These are phyloP conservation scores for Auricularia sp. DNA, from an alignment of 768 basidiomycete genomes.

Conservation along the genomic window DNA sequence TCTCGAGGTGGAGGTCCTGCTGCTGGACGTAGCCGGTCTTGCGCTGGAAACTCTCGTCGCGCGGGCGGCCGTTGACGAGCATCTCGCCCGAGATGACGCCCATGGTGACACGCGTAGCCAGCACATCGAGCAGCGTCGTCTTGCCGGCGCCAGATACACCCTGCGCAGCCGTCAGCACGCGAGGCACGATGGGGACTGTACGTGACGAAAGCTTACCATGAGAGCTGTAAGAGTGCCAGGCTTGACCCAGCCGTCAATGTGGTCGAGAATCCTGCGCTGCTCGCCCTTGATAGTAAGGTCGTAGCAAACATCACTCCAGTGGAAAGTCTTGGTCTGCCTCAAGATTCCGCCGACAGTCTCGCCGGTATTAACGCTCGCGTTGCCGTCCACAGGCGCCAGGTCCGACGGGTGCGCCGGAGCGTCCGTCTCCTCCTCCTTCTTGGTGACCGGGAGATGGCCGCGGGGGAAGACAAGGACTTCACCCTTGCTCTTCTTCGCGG, in stretches of 20 bases:
- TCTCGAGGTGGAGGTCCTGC: constrained; percentile 36
- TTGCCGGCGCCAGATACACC: not conserved
- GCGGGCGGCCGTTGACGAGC: constrained; percentile 22
- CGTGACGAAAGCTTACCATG: constrained; percentile 42
- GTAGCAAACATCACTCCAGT: constrained; percentile 36
- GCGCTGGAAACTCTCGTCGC: constrained; percentile 21
- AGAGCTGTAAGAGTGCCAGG: constrained; percentile 61
- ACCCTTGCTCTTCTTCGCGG: constrained; percentile 45
- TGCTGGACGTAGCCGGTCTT: constrained; percentile 35
- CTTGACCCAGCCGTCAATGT: constrained; percentile 38
- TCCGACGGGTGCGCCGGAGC: constrained; percentile 12
- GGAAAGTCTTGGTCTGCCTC: constrained; percentile 29
- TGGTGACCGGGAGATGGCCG: constrained; percentile 18
- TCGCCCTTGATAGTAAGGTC: constrained; percentile 21
- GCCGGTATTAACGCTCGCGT: constrained; percentile 19
- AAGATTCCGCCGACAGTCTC: constrained; percentile 1
- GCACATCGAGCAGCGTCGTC: constrained; percentile 19
- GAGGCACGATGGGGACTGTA: constrained; percentile 15
- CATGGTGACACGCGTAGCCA: constrained; percentile 28
- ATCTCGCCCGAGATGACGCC: constrained; percentile 31
- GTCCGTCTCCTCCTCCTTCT: constrained; percentile 18
- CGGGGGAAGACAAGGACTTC: constrained; percentile 29
- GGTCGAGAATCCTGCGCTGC: constrained; percentile 26
- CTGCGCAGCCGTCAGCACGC: constrained; percentile 4
- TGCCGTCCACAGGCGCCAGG: constrained; percentile 20